Conservation (phyloP, 305 asterid species). For the Solanum hybrid region DNA sequence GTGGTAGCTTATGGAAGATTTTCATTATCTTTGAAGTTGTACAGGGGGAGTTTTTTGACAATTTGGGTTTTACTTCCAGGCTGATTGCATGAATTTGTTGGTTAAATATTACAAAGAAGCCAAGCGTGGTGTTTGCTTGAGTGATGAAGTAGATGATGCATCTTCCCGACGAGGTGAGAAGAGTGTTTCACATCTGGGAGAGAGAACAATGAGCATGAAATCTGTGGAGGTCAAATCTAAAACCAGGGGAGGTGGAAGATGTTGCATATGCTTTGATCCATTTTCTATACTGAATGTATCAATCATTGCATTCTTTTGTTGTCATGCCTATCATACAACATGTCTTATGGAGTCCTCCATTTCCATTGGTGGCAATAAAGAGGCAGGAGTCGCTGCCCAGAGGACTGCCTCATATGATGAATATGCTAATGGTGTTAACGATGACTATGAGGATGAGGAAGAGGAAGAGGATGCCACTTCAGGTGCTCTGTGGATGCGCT, state of each 20-base stretch:
- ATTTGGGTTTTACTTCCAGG: constrained; percentile 33
- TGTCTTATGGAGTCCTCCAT: constrained; percentile 74
- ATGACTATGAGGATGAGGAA: constrained; percentile 24
- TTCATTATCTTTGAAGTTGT: background rate
- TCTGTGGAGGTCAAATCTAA: constrained; percentile 67
- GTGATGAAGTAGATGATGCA: constrained; percentile 67
- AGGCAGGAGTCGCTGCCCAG: constrained; percentile 28
- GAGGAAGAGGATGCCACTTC: constrained; percentile 24
- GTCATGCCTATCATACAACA: constrained; percentile 76
- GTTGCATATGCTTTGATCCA: constrained; percentile 96
- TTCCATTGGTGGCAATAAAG: constrained; percentile 41
- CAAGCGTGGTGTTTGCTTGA: constrained; percentile 62
- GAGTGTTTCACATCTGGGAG: constrained; percentile 23
- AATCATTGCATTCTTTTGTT: constrained; percentile 74
- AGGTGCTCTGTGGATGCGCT: constrained; percentile 56
- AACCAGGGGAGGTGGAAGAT: constrained; percentile 69
- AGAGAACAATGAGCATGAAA: constrained; percentile 42
- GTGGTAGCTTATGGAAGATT: background rate
- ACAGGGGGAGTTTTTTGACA: background rate
- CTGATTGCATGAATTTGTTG: constrained; percentile 82
- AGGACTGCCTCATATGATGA: constrained; percentile 42
- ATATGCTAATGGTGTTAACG: constrained; percentile 27
- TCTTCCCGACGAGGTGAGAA: constrained; percentile 42
- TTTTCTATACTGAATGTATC: constrained; percentile 64
- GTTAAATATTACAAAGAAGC: constrained; percentile 93